phyloP scores from a whole-genome alignment of 176 grass and related monocot genomes.

The Zoysia japonica region DNA sequence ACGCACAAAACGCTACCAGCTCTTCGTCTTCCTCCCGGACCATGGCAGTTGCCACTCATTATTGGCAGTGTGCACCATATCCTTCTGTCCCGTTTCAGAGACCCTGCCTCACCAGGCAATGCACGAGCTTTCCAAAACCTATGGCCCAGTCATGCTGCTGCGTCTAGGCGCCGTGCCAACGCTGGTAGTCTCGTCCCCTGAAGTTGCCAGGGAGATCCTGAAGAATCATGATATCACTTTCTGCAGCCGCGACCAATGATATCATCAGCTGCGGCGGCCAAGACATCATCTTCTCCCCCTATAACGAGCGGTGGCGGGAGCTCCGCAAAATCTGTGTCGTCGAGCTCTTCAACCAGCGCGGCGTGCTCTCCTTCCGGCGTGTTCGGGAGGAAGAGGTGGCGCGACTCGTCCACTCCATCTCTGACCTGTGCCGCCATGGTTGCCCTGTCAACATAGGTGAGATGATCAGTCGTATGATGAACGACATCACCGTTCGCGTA shows the following conservation, averaged over 20 bases:
- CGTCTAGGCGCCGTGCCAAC: slow-evolving; percentile 40
- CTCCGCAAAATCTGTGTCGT: slow-evolving; percentile 39
- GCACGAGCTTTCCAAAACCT: background rate
- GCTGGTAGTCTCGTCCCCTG: slow-evolving; percentile 43
- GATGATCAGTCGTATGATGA: slow-evolving; percentile 8
- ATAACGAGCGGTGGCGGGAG: slow-evolving; percentile 46
- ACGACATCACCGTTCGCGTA: slow-evolving; percentile 25
- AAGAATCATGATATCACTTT: slow-evolving; percentile 42
- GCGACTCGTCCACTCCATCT: slow-evolving; percentile 19
- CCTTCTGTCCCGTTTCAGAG: slow-evolving; percentile 24
- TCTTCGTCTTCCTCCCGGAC: slow-evolving; percentile 25
- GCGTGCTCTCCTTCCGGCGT: slow-evolving; percentile 42
- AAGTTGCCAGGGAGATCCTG: slow-evolving; percentile 50
- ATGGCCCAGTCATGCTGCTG: slow-evolving; percentile 48
- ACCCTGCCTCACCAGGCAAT: slow-evolving; percentile 41
- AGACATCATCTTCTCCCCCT: slow-evolving; percentile 40
- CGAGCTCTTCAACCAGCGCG: slow-evolving; percentile 44
- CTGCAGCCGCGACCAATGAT: slow-evolving; percentile 18
- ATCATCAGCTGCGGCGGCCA: slow-evolving; percentile 28
- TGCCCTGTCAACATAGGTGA: slow-evolving; percentile 29
- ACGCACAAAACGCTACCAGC: background rate
- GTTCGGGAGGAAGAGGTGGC: slow-evolving; percentile 39
- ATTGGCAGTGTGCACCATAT: slow-evolving; percentile 55
- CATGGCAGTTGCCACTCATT: slow-evolving; percentile 49
- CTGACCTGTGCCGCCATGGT: background rate